Evolutionary conservation across 805 yeast genomes (phyloP), one percentile per base, ranked within the genome.

Genomic region (Candida krabiensis): DNA sequence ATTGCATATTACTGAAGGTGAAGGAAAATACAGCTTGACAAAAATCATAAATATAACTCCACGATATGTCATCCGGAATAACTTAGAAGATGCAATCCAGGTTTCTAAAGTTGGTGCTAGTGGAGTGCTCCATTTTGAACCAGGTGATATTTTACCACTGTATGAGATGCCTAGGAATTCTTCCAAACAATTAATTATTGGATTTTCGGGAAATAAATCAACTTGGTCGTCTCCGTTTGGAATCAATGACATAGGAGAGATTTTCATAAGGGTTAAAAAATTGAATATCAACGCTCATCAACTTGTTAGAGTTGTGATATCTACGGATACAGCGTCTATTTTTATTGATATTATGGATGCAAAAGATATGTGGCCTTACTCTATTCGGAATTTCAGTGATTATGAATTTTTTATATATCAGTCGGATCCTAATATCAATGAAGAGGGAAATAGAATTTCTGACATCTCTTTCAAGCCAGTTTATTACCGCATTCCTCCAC

Each of bases 161-260:
- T 85, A 83, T 55, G 79, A 75, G 18, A 65, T 89, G 62, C 75
- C 82, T 16, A 66, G 79, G 15, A 60, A 69, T 3, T 68, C 71
- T 1, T 67, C 71, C 31, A 86, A 84, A 51, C 86, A 83, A 49
- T 53, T 89, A 22, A 61, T 74, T 49, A 47, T 86, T 15, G 76
- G 83, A 35, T 79, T 81, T 42, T 58, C 75, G 5, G 83, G 80
- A 4, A 63, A 73, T 5, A 69, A 72, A 7, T 66, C 81, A 2
- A 69, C 73, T 21, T 88, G 96, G 95, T 86, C 97, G 0, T 80
- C 96, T 0, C 95, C 98, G 1, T 88, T 95, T 57, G 72, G 74
- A 14, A 77, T 93, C 47, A 79, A 83, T 36, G 96, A 91, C 52
- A 74, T 89, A 32, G 99, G 99, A 4, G 83, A 85, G 40, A 66